Conservation (phyloP, 139 green algal genomes). For the Auxenochlorella pyrenoidosa region DNA sequence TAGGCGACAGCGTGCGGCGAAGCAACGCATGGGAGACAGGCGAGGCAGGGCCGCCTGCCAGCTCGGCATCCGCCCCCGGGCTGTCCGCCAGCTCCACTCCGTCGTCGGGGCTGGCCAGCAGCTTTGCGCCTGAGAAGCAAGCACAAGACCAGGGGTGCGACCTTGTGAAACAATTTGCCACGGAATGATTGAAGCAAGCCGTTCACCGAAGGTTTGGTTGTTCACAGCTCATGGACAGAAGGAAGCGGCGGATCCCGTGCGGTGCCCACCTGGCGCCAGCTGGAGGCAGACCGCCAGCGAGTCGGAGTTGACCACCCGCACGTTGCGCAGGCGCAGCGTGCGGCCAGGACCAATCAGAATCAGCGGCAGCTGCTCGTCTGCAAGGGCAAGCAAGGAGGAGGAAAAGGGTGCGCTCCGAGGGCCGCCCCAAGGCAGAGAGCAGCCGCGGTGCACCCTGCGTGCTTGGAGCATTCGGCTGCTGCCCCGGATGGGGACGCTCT, state of each 20-base stretch:
- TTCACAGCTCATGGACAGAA: no score
- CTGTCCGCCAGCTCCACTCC: slow-evolving; percentile 39
- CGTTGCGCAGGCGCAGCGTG: slow-evolving; percentile 83
- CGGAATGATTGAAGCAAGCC: no score
- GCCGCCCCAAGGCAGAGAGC: no score
- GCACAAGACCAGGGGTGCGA: no score
- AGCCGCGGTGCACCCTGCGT: no score
- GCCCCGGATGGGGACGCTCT: no score
- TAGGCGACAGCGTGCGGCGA: neutral
- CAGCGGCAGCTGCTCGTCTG: slow-evolving; percentile 76
- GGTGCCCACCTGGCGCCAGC: slow-evolving; percentile 63
- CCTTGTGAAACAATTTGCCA: no score
- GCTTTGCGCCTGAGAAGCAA: slow-evolving; percentile 34
- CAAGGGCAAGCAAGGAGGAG: neutral
- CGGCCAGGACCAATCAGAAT: slow-evolving; percentile 82
- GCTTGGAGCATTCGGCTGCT: no score
- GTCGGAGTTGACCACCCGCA: slow-evolving; percentile 74
- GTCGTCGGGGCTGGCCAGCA: slow-evolving; percentile 48
- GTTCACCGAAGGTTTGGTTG: no score
- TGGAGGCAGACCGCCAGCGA: slow-evolving; percentile 75
- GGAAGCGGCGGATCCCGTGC: no score
- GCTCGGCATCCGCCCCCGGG: slow-evolving; percentile 17
- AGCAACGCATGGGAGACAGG: neutral
- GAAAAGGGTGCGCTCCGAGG: slow-evolving; percentile 10
- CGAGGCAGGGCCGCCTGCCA: neutral